Base-by-base conservation (phyloP, 2,329 filamentous ascomycete species). In the Fusarium domesticum region DNA sequence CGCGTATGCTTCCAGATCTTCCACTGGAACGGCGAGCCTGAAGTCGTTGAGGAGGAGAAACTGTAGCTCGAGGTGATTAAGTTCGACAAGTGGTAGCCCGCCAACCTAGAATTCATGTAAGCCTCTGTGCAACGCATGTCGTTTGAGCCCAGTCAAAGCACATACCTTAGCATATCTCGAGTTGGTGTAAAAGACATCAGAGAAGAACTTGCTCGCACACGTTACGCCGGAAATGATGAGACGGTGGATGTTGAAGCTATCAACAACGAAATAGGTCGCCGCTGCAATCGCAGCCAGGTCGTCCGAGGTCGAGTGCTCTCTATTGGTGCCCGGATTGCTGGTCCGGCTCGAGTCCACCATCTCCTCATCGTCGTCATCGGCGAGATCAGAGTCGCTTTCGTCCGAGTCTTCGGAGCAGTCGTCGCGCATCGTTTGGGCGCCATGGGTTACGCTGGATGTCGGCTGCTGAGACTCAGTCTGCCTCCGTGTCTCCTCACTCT, bases 131-230 rank as follows among this genome's bases (percentile, higher is more conserved):
- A 14, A 17, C n/a, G 7, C 23, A 7, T 31, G 19, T 17, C 12
- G n/a, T 12, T 19, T 34, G n/a, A 16, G 35, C 23, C 6, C 30
- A 23, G 20, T 23, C 39, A 17, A 37, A 5, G 20, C 42, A 71
- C 76, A 52, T 76, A 96, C 93, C 87, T 97, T 98, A 48, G 93
- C 93, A 67, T 98, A 98, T 83, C 93, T 82, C 43, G 93, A 97
- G 69, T 98, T 98, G 8, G 93, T 98, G 66, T 97, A 98, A 61
- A 98, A 98, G 32, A 97, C 92, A 70, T 98, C 81, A 5, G 92
- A 97, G 70, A 98, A 98, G 76, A 97, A 98, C 69, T 98, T 98
- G 80, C 92, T 97, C 5, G 93, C 91, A 68, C 93, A 97, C 3
- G 93, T 98, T 35, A 98, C 93, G 28, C 92, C 93, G 2, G 93